These are phyloP conservation scores for Backusella mclennaniae DNA, from an alignment of 192 early-diverging fungal genomes.

Conservation along the genomic window DNA sequence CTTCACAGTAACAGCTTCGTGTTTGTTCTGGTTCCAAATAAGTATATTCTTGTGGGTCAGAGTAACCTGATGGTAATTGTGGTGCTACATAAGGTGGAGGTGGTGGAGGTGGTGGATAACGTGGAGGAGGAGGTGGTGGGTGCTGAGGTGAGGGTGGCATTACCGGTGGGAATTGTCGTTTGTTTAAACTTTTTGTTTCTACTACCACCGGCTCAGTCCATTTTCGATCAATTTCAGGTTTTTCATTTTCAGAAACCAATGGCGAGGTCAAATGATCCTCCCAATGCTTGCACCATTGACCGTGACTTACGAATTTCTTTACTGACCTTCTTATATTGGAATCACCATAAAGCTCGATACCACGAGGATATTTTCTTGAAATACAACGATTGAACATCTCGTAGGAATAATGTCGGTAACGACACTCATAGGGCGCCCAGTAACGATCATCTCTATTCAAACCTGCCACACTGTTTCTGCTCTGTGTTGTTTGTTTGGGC, in stretches of 20 bases:
- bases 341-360: constrained; percentile 48
- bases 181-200: not conserved
- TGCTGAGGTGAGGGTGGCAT: not conserved
- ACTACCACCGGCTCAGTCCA: not conserved
- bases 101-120: not conserved
- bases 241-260: not conserved
- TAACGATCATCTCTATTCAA: constrained; percentile 36
- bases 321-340: constrained; percentile 45
- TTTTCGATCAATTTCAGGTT: not conserved
- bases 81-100: not conserved
- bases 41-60: not conserved
- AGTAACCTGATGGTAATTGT: not conserved
- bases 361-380: constrained; percentile 24
- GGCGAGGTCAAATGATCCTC: not conserved
- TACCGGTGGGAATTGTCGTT: not conserved
- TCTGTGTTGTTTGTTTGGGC: not conserved
- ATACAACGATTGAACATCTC: constrained; percentile 39
- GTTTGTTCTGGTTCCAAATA: constrained; percentile 3
- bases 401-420: constrained; percentile 37
- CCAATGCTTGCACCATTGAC: constrained; percentile 38
- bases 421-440: constrained; percentile 51
- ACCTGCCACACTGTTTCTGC: constrained; percentile 13
- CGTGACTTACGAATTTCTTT: constrained; percentile 47
- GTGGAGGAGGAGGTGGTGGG: not conserved
- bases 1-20: constrained; percentile 44